A percentile compares a stretch with the other conserved stretches of the same genome.
These are phyloP conservation scores for Sonneratia alba DNA, from an alignment of 345 rosid genomes.

Conservation along the genomic window DNA sequence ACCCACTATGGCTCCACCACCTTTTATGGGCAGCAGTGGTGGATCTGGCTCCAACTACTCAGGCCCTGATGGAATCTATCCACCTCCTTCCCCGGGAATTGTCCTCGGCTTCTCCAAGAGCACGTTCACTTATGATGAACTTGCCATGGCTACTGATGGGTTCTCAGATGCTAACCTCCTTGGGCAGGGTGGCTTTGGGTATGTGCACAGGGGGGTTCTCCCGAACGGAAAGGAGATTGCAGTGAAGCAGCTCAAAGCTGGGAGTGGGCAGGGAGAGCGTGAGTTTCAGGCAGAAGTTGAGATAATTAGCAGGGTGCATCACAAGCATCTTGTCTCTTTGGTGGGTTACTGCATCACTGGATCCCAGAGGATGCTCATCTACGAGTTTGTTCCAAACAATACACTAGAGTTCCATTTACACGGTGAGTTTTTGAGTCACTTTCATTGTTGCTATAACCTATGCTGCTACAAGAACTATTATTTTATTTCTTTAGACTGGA, in stretches of 20 bases:
- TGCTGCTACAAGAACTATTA: not conserved
- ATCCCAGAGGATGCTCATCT: slow-evolving; percentile 36
- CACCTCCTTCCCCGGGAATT: slow-evolving; percentile 49
- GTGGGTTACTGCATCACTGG: slow-evolving; percentile 42
- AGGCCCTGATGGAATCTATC: slow-evolving; percentile 24
- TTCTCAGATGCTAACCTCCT: slow-evolving; percentile 35
- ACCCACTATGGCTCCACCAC: slow-evolving; percentile 12
- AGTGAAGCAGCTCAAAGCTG: slow-evolving; percentile 34
- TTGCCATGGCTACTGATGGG: slow-evolving; percentile 30
- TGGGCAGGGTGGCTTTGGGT: slow-evolving; percentile 45
- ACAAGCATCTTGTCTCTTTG: slow-evolving; percentile 36
- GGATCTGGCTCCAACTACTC: slow-evolving; percentile 33
- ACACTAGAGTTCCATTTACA: slow-evolving; percentile 38
- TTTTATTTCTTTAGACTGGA: not conserved
- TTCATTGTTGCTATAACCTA: not conserved
- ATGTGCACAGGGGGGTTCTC: slow-evolving; percentile 36
- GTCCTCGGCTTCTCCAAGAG: slow-evolving; percentile 47
- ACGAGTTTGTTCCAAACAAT: slow-evolving; percentile 44
- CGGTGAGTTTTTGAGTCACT: slow-evolving; percentile 16
- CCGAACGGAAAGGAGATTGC: slow-evolving; percentile 38
- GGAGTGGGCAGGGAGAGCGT: slow-evolving; percentile 35
- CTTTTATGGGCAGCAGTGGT: slow-evolving; percentile 32
- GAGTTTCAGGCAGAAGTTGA: slow-evolving; percentile 33
- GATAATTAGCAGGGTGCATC: slow-evolving; percentile 39
- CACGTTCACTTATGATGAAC: slow-evolving; percentile 28